Evolutionary conservation across 1,139 yeast species (phyloP), one percentile per base, ranked within the genome.

Genomic region (Sugiyamaella paludigena): DNA sequence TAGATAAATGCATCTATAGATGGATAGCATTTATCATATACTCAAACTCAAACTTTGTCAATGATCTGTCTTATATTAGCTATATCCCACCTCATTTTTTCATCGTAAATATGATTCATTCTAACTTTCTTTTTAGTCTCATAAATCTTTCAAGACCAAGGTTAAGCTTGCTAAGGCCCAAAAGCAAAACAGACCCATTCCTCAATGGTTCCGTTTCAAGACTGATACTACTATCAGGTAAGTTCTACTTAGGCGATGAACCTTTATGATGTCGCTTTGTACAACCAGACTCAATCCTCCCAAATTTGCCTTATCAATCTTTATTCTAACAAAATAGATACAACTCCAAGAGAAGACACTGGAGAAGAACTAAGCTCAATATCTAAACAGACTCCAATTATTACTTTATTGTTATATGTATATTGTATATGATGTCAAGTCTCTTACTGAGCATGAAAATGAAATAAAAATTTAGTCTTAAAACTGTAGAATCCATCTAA

Each of bases 291-390:
- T 29, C 11, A n/a, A 10, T 29, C 32, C 32, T 29, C n/a, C 11
- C 32, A n/a, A 10, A 29, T n/a, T n/a, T 10, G 11, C 10, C 32
- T 29, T 29, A 10, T 19, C 24, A 19, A 19, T 19, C 3, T 19
- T 19, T 12, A 11, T 15, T 35, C 38, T 12, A 15, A 12, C 34
- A 36, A 24, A 15, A 16, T 46, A 66, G 74, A 83, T 92, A 91
- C 91, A 92, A 92, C 81, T 95, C 96, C 74, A 92, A 92, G 91
- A 89, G 98, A 87, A 87, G 98, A 84, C 96, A 94, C 95, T 94
- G 99, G 99, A 92, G 97, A 87, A 88, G 98, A 86, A 92, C 98
- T 72, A 94, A 92, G 95, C 84, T 94, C 80, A 83, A 84, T 85
- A 78, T 92, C 84, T 92, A 88, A 87, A 80, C 56, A 37, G 45